Conservation (phyloP, 352 stramenopile genomes). For the Heterotrichella gracilis region DNA sequence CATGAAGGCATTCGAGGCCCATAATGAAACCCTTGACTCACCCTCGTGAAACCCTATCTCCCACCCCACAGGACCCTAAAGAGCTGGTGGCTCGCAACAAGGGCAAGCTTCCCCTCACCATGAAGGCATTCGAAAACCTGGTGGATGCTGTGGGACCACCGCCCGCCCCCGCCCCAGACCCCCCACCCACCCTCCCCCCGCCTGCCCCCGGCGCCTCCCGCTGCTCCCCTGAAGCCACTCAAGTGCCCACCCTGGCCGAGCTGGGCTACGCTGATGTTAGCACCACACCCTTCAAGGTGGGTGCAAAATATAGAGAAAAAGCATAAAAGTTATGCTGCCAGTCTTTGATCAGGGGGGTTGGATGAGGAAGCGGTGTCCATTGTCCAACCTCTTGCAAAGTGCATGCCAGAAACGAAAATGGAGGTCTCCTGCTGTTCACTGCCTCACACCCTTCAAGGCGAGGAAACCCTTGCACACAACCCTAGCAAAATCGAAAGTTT, state of each 20-base stretch:
- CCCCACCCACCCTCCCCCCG: not conserved
- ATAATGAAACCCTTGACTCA: too few species aligned
- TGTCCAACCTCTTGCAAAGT: not conserved
- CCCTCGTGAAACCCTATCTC: too few species aligned
- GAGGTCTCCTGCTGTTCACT: not conserved
- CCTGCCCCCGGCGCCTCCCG: not conserved
- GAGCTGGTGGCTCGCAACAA: conserved; percentile 16
- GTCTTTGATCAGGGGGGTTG: too few species aligned
- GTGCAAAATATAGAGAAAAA: not conserved
- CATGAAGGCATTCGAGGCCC: too few species aligned
- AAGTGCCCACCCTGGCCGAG: conserved; percentile 18
- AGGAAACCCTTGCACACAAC: not conserved
- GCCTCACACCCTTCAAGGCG: not conserved
- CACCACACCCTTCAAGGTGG: not conserved
- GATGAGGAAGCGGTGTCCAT: not conserved
- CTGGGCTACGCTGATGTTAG: conserved; percentile 17
- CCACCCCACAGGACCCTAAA: conserved; percentile 25
- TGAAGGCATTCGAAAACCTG: conserved; percentile 23
- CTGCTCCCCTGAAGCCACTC: not conserved
- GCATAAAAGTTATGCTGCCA: too few species aligned
- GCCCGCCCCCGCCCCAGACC: not conserved
- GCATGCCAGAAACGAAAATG: not conserved
- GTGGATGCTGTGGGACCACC: not conserved
- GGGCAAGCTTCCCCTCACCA: conserved; percentile 19
- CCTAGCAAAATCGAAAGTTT: too few species aligned